Evolutionary conservation across 1,284 basidiomycete genomes (phyloP).

Genomic region (Ustilago hordei): DNA sequence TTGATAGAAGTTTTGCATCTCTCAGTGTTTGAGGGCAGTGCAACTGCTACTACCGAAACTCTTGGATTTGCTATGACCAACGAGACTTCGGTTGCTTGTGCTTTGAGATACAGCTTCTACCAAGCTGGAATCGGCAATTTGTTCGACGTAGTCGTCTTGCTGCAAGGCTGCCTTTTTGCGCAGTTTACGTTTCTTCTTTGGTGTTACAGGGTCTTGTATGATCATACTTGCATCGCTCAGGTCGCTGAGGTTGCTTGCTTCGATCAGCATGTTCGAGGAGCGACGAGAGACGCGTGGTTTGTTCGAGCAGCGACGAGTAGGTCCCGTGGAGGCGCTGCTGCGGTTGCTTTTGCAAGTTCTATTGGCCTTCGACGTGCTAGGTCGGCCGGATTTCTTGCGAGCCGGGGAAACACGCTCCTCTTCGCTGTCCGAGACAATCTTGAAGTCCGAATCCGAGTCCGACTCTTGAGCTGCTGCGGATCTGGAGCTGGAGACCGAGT

Average conservation of each 20-base stretch:
- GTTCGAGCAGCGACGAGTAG: constrained; percentile 37
- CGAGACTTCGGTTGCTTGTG: constrained; percentile 15
- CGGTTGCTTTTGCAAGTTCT: constrained; percentile 21
- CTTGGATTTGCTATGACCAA: constrained; percentile 20
- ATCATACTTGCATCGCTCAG: constrained; percentile 48
- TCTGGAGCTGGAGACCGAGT: constrained; percentile 25
- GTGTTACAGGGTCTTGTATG: constrained; percentile 22
- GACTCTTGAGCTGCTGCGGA: constrained; percentile 15
- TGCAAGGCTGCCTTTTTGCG: constrained; percentile 54
- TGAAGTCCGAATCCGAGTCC: constrained; percentile 36
- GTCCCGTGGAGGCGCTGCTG: constrained; percentile 30
- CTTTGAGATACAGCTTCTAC: constrained; percentile 45
- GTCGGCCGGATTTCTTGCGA: constrained; percentile 32
- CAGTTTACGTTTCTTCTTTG: constrained; percentile 52
- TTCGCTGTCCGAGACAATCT: constrained; percentile 23
- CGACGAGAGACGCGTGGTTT: constrained; percentile 22
- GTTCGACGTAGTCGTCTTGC: constrained; percentile 54
- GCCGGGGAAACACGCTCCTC: constrained; percentile 17
- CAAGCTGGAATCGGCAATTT: constrained; percentile 50
- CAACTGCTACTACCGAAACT: constrained; percentile 26
- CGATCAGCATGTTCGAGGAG: constrained; percentile 22
- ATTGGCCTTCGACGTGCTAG: constrained; percentile 16
- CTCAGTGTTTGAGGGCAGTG: not conserved
- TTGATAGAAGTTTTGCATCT: not conserved
- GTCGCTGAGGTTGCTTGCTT: constrained; percentile 32